phyloP scores from a whole-genome alignment of 305 asterid species.

The Coffea humblotiana region DNA sequence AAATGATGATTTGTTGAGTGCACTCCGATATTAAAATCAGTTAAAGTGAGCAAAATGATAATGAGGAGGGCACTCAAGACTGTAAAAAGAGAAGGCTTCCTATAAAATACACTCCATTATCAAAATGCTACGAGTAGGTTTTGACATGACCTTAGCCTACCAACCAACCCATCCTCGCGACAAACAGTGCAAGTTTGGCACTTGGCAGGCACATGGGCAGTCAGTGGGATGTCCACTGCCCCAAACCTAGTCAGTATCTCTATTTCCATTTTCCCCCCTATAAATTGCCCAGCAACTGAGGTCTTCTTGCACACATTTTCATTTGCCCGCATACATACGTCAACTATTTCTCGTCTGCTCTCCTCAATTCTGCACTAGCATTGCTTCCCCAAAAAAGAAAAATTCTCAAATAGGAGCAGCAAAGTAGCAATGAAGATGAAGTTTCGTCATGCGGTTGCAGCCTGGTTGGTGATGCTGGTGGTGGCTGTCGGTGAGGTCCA shows the following conservation, averaged over 20 bases:
- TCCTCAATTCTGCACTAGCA: not conserved
- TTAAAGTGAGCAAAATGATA: too few species aligned
- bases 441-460: not conserved
- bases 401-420: too few species aligned
- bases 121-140: too few species aligned
- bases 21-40: too few species aligned
- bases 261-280: not conserved
- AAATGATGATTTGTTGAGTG: too few species aligned
- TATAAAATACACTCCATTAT: too few species aligned
- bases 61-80: too few species aligned
- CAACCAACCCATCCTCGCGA: not conserved
- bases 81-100: too few species aligned
- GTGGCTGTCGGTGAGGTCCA: conserved; percentile 24
- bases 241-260: too few species aligned
- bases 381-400: too few species aligned
- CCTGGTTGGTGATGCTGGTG: conserved; percentile 11
- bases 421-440: not conserved
- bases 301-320: not conserved
- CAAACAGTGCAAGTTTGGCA: too few species aligned
- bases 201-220: not conserved
- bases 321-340: not conserved
- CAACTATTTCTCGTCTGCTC: not conserved
- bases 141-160: too few species aligned
- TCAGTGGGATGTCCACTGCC: not conserved
- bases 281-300: not conserved